phyloP scores from a whole-genome alignment of 192 early-diverging fungal genomes.

The Rhizophagus sp. region DNA sequence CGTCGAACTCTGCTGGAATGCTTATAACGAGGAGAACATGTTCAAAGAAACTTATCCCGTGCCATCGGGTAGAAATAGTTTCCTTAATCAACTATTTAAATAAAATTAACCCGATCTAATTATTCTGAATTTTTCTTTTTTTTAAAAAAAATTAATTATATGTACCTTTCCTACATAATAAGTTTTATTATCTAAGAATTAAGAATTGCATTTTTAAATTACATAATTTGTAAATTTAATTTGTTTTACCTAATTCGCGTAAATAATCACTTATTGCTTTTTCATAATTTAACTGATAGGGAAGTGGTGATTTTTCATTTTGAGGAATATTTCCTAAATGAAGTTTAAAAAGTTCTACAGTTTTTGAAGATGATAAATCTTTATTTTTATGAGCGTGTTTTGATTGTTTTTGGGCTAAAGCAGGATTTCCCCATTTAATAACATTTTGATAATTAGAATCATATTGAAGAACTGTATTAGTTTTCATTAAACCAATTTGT shows the following conservation, averaged over 20 bases:
- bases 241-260: constrained; percentile 8
- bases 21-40: constrained; percentile 39
- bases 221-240: too few relatives aligned
- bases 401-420: not conserved
- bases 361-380: not conserved
- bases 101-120: too few relatives aligned
- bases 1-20: constrained; percentile 57
- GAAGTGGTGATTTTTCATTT: constrained; percentile 40
- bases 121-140: too few relatives aligned
- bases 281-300: constrained; percentile 46
- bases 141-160: too few relatives aligned
- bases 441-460: not conserved
- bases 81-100: too few relatives aligned
- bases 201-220: too few relatives aligned
- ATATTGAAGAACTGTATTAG: constrained; percentile 13
- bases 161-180: too few relatives aligned
- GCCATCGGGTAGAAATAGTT: not conserved
- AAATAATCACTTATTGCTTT: constrained; percentile 56
- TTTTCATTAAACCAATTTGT: not conserved
- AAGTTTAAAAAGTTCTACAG: constrained; percentile 16
- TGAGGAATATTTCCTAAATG: constrained; percentile 46
- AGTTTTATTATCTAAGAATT: too few relatives aligned
- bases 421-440: not conserved
- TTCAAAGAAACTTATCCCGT: not conserved
- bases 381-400: not conserved